phyloP scores from a whole-genome alignment of 2,329 filamentous ascomycete genomes.

The Penicillium glabrum region DNA sequence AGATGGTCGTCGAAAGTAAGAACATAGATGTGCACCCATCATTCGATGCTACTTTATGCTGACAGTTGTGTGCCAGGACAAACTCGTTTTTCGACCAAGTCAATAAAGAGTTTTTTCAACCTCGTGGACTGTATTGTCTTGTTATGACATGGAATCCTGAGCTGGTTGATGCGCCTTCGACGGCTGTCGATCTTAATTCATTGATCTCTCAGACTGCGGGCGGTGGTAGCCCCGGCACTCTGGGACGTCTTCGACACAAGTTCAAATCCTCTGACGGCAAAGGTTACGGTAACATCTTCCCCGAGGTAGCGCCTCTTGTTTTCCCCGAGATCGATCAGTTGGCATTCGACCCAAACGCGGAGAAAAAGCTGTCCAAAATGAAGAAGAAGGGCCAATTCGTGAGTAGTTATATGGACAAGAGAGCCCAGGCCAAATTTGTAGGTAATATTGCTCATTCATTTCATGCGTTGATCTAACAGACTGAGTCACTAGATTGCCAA shows the following conservation, averaged over 20 bases:
- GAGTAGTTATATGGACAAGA: constrained; percentile 51
- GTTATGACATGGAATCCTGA: constrained; percentile 57
- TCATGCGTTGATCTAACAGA: not conserved
- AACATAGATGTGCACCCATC: not conserved
- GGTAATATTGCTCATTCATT: constrained; percentile 5
- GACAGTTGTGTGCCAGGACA: constrained; percentile 27
- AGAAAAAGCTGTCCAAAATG: constrained; percentile 17
- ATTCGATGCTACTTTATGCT: not conserved
- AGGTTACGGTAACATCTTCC: constrained; percentile 44
- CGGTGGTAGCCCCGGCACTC: constrained; percentile 11
- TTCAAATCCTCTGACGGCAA: constrained; percentile 40
- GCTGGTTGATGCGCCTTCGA: constrained; percentile 21
- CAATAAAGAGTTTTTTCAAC: constrained; percentile 59
- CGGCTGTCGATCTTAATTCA: constrained; percentile 37
- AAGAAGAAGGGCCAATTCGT: constrained; percentile 36
- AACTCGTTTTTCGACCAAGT: constrained; percentile 58
- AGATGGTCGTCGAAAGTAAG: constrained; percentile 32
- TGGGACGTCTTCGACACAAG: constrained; percentile 30
- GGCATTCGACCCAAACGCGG: constrained; percentile 8
- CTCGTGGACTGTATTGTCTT: constrained; percentile 55
- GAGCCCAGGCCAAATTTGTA: constrained; percentile 49
- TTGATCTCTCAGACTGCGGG: constrained; percentile 35
- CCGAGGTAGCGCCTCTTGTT: constrained; percentile 50
- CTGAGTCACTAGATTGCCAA: constrained; percentile 25
- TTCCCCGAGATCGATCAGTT: constrained; percentile 47